Conservation (phyloP, 2,329 filamentous ascomycete species). For the Geosmithia flava region DNA sequence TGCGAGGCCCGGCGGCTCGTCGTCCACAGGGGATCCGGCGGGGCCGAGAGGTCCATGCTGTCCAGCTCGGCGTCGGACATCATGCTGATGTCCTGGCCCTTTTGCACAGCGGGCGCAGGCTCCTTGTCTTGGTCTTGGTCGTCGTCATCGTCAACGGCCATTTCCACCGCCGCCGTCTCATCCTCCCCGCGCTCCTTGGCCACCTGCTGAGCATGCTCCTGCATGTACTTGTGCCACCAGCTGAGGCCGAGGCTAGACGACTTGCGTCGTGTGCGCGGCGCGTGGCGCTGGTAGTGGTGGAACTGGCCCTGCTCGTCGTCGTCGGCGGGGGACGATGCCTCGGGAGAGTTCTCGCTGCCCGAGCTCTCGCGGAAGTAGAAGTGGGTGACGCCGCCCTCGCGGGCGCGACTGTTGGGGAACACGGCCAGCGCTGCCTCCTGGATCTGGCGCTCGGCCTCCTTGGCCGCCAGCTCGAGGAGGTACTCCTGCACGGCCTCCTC, state of each 20-base stretch:
- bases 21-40: conserved; percentile 28
- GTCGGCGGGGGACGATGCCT: conserved; percentile 8
- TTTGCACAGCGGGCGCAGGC: background rate
- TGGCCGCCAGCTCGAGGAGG: conserved; percentile 66
- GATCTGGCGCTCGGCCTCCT: conserved; percentile 68
- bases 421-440: conserved; percentile 65
- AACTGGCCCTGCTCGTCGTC: background rate
- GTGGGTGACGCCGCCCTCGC: conserved; percentile 59
- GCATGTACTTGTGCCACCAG: conserved; percentile 75
- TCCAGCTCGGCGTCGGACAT: conserved; percentile 28
- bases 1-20: conserved; percentile 19
- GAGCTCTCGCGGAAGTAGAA: conserved; percentile 53
- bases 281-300: conserved; percentile 14
- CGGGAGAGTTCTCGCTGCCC: conserved; percentile 36
- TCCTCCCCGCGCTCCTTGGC: conserved; percentile 29
- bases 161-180: conserved; percentile 6
- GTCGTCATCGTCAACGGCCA: conserved; percentile 11
- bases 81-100: conserved; percentile 9
- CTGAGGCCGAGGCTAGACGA: conserved; percentile 50
- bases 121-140: background rate
- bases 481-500: conserved; percentile 68
- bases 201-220: conserved; percentile 58
- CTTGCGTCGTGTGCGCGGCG: conserved; percentile 32
- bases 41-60: conserved; percentile 25
- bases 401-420: conserved; percentile 60